Base-by-base conservation (phyloP, 1,284 basidiomycete species). In the Apiotrichum domesticum region DNA sequence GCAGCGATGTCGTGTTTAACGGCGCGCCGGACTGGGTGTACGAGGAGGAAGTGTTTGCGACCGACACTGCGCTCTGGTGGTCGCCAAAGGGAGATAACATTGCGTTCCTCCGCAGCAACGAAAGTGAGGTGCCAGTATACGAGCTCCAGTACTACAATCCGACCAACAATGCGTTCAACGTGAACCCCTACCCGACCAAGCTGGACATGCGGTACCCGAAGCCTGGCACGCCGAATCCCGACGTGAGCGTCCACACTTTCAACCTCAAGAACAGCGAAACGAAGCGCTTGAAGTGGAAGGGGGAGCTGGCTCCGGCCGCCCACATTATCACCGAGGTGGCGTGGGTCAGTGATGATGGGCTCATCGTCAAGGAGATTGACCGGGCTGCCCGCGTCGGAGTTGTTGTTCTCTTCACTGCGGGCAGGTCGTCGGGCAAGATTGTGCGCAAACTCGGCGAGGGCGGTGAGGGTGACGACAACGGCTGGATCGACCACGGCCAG, bases 21-120 rank as follows among this genome's bases (percentile, higher is more conserved):
- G 95, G 93, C 6, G 87, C 97, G 0, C 90, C 92, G 0, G 92
- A 96, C 74, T 98, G 95, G 90, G 92, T 95, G 6, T 96, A 96
- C 74, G 93, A 97, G 74, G 93, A 97, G 74, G 93, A 97, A 72
- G 76, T 98, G 32, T 88, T 92, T 63, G 78, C 80, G 4, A 71
- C 78, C 39, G 85, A 92, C 66, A 85, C 76, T 51, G 86, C 92
- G 0, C 79, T 95, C 6, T 98, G 92, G 92, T 97, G 90, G 87
- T 87, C 87, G 34, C 93, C 93, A 0, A 84, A 88, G 64, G 86
- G 87, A 0, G 78, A 81, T 9, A 87, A 87, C 62, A 66, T 98
- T 40, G 90, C 92, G 0, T 98, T 87, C 78, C 83, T 98, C 43
- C 79, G 83, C 13, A 85, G 91, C 59, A 91, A 98, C 74, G 95